Conservation (phyloP, 257 asterid genomes). For the Fraxinus quadrangulata region DNA sequence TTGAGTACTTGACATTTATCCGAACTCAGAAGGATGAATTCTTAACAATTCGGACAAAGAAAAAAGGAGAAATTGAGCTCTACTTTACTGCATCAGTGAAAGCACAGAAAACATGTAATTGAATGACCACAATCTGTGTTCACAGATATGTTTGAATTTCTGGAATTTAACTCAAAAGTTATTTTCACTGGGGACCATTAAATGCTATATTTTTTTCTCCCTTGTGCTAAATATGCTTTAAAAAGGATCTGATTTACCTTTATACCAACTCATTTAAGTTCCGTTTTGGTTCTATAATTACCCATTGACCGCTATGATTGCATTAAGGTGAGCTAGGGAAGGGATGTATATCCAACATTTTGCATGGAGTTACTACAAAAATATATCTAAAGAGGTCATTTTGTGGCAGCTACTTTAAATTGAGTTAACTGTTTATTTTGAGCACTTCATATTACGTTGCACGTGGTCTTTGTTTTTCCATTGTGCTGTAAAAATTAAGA, state of each 20-base stretch:
- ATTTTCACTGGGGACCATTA: neutral
- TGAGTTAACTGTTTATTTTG: neutral
- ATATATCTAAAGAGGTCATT: neutral
- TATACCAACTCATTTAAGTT: neutral
- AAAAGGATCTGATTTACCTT: neutral
- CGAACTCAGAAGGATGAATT: neutral
- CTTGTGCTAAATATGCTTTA: neutral
- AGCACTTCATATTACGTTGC: conserved; percentile 2
- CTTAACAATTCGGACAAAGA: neutral
- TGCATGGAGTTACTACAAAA: conserved; percentile 1
- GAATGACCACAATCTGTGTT: neutral
- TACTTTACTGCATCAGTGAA: neutral
- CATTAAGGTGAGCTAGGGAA: neutral
- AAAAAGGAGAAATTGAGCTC: neutral
- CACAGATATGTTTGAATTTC: neutral
- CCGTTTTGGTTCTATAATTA: neutral
- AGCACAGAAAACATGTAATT: neutral
- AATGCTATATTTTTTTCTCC: neutral
- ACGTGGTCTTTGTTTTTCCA: neutral
- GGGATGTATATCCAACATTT: neutral
- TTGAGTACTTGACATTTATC: neutral
- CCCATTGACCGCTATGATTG: neutral
- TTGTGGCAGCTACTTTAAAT: conserved; percentile 14
- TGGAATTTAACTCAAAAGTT: neutral
- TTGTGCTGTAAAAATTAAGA: neutral